Evolutionary conservation across 345 rosid genomes (phyloP), one percentile per base, ranked within the genome.

Genomic region (Arabis alpina): DNA sequence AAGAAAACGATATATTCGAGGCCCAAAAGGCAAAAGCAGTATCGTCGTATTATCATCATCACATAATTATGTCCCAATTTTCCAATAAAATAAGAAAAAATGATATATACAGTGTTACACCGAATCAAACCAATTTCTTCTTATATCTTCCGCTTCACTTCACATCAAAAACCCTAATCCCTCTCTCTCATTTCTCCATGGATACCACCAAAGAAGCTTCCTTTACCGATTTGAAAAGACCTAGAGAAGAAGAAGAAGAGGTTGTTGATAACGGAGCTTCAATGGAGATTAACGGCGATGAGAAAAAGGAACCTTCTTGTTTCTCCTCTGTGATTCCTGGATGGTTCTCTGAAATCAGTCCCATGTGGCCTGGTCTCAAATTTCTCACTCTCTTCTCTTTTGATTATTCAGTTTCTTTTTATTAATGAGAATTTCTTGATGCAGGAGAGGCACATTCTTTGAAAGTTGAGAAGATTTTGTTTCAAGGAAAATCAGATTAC

Each of bases 351-450:
- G 96, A 90, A 78, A 86, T 88, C 73, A 90, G 90, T 80, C 84
- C 93, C 71, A 84, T 90, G 93, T 90, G 96, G 96, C 96, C 96
- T 74, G 96, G 96, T 89, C 54, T n/a, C n/a, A n/a, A n/a, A n/a
- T n/a, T n/a, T n/a, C n/a, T 0, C 12, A 36, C 1, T 32, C 8
- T 6, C 36, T 30, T 6, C 34, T 30, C 34, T 2, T 2, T 52
- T 4, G 9, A 13, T 10, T 8, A 3, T 15, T 16, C 12, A 16
- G n/a, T 32, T 7, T 32, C 36, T 19, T 19, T 19, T 19, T 19
- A 19, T 0, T 19, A 19, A 19, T 19, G 23, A 19, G 23, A 19
- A 19, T 28, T 28, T 28, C 32, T 28, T 39, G 25, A 27, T 85
- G 67, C 80, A 92, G 98, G 98, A 54, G 88, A 92, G 79, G 92